Percentiles rank a stretch among this genome's conserved stretches.
Evolutionary conservation across 495 filamentous ascomycete genomes (phyloP).

Genomic region (Aspergillus funiculosus): DNA sequence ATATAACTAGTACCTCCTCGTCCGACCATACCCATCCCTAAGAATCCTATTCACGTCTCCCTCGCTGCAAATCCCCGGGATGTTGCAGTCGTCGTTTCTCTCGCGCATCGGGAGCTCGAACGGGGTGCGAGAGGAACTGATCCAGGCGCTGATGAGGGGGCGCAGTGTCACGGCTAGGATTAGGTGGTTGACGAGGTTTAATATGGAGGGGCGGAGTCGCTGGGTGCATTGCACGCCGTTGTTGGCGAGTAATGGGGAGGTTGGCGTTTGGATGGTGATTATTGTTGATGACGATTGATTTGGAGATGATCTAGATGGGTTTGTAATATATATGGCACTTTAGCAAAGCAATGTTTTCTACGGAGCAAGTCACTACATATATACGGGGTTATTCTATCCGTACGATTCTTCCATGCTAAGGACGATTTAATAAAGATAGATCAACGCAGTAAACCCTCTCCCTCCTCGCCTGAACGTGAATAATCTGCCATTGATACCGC

Average conservation of each 20-base stretch:
- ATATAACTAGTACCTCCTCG: conserved; percentile 50
- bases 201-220: conserved; percentile 41
- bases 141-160: conserved; percentile 50
- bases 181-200: conserved; percentile 47
- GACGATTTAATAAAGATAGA: no score
- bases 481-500: conserved; percentile 56
- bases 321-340: no score
- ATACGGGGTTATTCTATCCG: not conserved
- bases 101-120: conserved; percentile 48
- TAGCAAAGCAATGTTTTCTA: no score
- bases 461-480: conserved; percentile 45
- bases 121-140: conserved; percentile 50
- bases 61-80: conserved; percentile 53
- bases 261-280: conserved; percentile 61
- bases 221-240: conserved; percentile 61
- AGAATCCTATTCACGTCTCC: conserved; percentile 61
- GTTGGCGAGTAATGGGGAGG: conserved; percentile 49
- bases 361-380: no score
- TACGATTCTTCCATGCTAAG: not conserved
- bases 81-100: conserved; percentile 56
- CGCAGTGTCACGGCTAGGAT: conserved; percentile 61
- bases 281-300: conserved; percentile 47
- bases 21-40: conserved; percentile 57
- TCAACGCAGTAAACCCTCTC: conserved; percentile 27
- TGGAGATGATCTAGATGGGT: no score